phyloP scores from a whole-genome alignment of 129 eudicot species.

The Ambrosia artemisiifolia region DNA sequence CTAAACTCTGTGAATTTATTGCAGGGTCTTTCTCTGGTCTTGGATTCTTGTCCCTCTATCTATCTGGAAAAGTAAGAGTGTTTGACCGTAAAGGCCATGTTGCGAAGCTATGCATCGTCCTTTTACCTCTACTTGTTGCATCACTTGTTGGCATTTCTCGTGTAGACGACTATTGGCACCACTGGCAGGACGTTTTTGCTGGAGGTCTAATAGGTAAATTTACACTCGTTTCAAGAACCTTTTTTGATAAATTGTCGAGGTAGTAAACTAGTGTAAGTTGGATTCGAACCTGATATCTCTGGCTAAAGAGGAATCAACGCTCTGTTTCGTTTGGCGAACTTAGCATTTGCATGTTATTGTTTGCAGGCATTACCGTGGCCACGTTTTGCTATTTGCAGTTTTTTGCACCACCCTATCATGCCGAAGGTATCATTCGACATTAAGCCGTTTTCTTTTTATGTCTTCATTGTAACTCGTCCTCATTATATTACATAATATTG shows the following conservation, averaged over 20 bases:
- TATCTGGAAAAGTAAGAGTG: constrained; percentile 42
- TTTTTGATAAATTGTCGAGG: too few relatives aligned
- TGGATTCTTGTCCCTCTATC: constrained; percentile 44
- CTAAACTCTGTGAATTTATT: not conserved
- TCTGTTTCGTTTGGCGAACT: not conserved
- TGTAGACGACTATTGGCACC: constrained; percentile 37
- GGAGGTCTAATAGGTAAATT: constrained; percentile 54
- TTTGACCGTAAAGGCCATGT: constrained; percentile 34
- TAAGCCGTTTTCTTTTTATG: not conserved
- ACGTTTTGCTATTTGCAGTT: constrained; percentile 77
- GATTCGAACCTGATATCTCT: not conserved
- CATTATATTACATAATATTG: not conserved
- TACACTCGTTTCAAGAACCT: not conserved
- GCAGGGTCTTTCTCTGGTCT: constrained; percentile 57
- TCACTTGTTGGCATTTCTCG: constrained; percentile 34
- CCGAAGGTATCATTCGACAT: constrained; percentile 40
- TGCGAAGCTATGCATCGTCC: constrained; percentile 36
- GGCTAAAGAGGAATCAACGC: not conserved
- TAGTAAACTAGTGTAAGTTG: not conserved
- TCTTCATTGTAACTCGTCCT: too few relatives aligned
- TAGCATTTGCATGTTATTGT: not conserved
- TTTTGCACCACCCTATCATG: constrained; percentile 75
- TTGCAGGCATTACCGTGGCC: constrained; percentile 61
- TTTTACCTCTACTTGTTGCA: constrained; percentile 28
- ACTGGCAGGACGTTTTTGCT: constrained; percentile 34